Percentiles rank a stretch among this genome's conserved stretches.
Evolutionary conservation across 441 rosid species (phyloP).

Genomic region (Manihot esculenta): DNA sequence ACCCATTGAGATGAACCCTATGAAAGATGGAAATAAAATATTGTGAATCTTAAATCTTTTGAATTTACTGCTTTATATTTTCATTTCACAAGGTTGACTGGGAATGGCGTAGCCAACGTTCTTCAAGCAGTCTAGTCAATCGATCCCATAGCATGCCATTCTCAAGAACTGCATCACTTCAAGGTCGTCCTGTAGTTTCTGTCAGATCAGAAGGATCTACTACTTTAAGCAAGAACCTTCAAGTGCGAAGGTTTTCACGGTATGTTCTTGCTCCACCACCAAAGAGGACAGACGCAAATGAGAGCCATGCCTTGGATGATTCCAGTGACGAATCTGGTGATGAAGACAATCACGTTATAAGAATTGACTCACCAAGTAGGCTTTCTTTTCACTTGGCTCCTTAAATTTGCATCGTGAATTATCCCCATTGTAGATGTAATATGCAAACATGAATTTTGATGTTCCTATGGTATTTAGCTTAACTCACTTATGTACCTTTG

Average conservation of each 20-base stretch:
- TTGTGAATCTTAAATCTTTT: not conserved
- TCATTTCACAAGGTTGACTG: conserved; percentile 42
- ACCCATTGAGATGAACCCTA: not conserved
- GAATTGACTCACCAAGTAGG: conserved; percentile 72
- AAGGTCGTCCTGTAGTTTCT: conserved; percentile 29
- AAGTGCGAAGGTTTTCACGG: conserved; percentile 17
- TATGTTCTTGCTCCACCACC: conserved; percentile 22
- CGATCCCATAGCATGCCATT: conserved; percentile 37
- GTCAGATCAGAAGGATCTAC: conserved; percentile 55
- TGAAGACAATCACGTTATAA: conserved; percentile 53
- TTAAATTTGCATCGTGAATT: not conserved
- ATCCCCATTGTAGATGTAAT: not conserved
- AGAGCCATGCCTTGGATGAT: conserved; percentile 32
- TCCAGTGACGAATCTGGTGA: conserved; percentile 55
- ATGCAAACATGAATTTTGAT: not conserved
- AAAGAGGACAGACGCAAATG: conserved; percentile 19
- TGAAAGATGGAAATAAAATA: not conserved
- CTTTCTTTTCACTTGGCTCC: conserved; percentile 46
- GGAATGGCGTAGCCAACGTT: conserved; percentile 33
- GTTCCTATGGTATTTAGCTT: not conserved
- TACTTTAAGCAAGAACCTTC: conserved; percentile 33
- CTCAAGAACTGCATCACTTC: conserved; percentile 34
- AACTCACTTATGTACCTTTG: not conserved
- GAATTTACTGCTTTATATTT: not conserved
- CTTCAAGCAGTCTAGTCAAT: conserved; percentile 26